These are phyloP conservation scores for Epichloe typhina DNA, from an alignment of 2,329 filamentous ascomycete genomes.

Conservation along the genomic window DNA sequence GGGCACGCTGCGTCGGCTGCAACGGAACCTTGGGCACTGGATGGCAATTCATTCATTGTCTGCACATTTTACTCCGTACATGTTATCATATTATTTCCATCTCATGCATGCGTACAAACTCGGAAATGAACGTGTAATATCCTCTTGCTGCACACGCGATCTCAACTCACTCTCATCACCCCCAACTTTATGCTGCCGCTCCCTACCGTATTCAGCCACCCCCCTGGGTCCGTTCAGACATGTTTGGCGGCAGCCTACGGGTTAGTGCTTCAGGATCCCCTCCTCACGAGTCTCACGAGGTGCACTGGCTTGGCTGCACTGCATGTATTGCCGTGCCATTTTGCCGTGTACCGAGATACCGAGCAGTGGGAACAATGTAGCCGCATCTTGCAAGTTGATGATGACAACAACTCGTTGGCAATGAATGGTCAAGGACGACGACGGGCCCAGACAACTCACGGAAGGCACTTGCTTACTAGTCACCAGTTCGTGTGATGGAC, in stretches of 20 bases:
- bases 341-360: neutral
- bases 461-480: neutral
- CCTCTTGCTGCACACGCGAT: too few relatives aligned
- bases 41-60: too few relatives aligned
- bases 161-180: too few relatives aligned
- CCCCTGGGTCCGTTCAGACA: neutral
- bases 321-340: too few relatives aligned
- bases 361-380: neutral
- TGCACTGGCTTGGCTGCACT: neutral
- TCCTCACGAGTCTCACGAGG: too few relatives aligned
- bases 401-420: neutral
- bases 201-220: conserved; percentile 4
- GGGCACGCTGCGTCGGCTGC: too few relatives aligned
- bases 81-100: too few relatives aligned
- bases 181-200: neutral
- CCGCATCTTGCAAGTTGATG: neutral
- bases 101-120: too few relatives aligned
- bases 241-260: conserved; percentile 7
- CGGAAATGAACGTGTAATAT: too few relatives aligned
- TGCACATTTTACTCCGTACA: too few relatives aligned
- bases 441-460: neutral
- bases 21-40: too few relatives aligned
- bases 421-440: too few relatives aligned
- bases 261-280: conserved; percentile 7
- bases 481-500: neutral